Evolutionary conservation across 1,284 basidiomycete genomes (phyloP), one percentile per base, ranked within the genome.

Genomic region (Gymnopus androsaceus): DNA sequence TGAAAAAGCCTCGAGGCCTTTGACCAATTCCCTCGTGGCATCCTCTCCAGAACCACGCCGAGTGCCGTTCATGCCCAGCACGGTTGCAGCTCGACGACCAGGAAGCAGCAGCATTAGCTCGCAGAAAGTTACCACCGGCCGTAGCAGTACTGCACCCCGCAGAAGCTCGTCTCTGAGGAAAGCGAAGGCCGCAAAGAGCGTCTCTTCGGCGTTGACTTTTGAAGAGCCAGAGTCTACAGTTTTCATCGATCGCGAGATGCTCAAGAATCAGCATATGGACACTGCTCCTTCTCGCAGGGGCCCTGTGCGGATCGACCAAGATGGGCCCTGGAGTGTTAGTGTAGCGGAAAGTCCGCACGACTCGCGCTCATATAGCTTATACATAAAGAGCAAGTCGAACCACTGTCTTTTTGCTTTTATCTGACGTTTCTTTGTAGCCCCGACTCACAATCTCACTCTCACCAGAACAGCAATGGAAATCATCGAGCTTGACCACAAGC

Each of bases 371-470:
- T 87, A 84, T 71, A 82, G 78, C 64, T 78, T 88, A 68, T 88
- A 88, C 73, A 81, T 86, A 69, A 86, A 86, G 77, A 86, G 82
- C 84, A 67, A 74, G 82, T 79, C 51, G 60, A 58, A 56, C 61
- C 55, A 67, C 61, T 25, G 6, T 45, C 48, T 58, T 25, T 55
- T 51, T 52, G 51, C 54, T 57, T 53, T 48, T 65, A 56, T 62
- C 66, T 73, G 59, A 73, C 68, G 40, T 67, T 69, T 65, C 62
- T 60, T 66, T 54, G 38, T 73, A 89, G 92, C 91, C 14, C 87
- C 91, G 28, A 94, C 90, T 27, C 92, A 94, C 75, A 92, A 94
- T 75, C 78, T 94, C 56, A 94, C 92, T 38, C 83, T 94, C 57
- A 90, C 87, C 15, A 85, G 92, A 58, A 84, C 85, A 54, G 82